Evolutionary conservation across 768 basidiomycete genomes (phyloP).

Genomic region (Chlorophyllum brunneum): DNA sequence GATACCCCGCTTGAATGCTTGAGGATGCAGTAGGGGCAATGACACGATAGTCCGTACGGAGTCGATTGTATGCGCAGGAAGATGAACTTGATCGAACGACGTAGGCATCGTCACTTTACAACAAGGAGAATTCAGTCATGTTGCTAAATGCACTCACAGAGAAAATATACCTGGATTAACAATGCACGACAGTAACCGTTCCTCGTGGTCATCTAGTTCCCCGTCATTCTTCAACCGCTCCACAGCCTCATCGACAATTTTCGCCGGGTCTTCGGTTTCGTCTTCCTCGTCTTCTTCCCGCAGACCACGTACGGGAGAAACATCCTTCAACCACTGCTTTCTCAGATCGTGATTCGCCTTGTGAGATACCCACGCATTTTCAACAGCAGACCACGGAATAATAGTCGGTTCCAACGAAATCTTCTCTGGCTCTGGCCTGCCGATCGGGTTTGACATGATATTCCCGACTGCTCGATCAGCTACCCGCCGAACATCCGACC

Average conservation of each 20-base stretch:
- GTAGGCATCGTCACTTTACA: slow-evolving; percentile 62
- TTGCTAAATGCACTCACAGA: neutral
- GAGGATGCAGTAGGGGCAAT: slow-evolving; percentile 80
- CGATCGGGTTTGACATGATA: slow-evolving; percentile 38
- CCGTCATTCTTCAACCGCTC: slow-evolving; percentile 73
- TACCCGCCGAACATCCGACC: slow-evolving; percentile 67
- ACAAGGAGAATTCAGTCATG: slow-evolving; percentile 8
- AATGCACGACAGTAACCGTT: slow-evolving; percentile 77
- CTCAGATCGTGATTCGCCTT: slow-evolving; percentile 47
- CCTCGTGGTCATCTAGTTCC: slow-evolving; percentile 78
- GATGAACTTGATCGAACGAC: slow-evolving; percentile 83
- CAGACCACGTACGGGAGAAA: slow-evolving; percentile 19
- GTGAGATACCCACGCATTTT: slow-evolving; percentile 61
- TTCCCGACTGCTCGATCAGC: slow-evolving; percentile 76
- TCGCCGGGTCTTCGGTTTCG: slow-evolving; percentile 31
- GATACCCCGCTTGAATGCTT: slow-evolving; percentile 85
- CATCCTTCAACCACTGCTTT: slow-evolving; percentile 58
- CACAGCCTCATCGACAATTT: slow-evolving; percentile 63
- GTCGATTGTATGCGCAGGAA: slow-evolving; percentile 86
- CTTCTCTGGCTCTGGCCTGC: slow-evolving; percentile 26
- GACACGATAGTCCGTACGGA: slow-evolving; percentile 90
- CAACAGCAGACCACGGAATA: slow-evolving; percentile 65
- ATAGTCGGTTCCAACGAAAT: slow-evolving; percentile 49
- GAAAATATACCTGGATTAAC: slow-evolving; percentile 68
- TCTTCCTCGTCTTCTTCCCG: slow-evolving; percentile 26